A percentile compares a stretch with the other conserved stretches of the same genome.
Conservation (phyloP, 2,329 filamentous ascomycete species). For the Aureobasidium pullulans region DNA sequence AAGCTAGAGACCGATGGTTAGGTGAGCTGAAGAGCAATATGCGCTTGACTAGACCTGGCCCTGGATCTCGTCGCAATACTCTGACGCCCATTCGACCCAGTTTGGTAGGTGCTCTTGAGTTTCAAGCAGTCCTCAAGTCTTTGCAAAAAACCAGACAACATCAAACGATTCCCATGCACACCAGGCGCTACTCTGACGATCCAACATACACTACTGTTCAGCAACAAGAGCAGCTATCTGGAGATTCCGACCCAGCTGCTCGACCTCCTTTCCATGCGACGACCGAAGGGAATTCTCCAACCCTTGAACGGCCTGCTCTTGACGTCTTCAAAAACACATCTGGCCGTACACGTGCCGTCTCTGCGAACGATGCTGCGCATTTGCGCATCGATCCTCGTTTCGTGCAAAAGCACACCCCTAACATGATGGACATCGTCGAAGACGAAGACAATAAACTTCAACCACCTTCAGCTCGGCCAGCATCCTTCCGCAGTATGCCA, state of each 20-base stretch:
- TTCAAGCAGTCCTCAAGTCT: conserved; percentile 82
- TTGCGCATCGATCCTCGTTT: conserved; percentile 36
- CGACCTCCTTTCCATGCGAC: conserved; percentile 28
- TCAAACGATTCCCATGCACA: conserved; percentile 59
- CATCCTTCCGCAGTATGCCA: conserved; percentile 13
- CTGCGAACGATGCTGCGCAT: conserved; percentile 49
- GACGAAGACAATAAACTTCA: conserved; percentile 20
- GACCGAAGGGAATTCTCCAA: neutral
- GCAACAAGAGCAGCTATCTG: conserved; percentile 40
- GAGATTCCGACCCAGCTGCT: conserved; percentile 40
- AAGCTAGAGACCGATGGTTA: conserved; percentile 55
- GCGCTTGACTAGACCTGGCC: conserved; percentile 67
- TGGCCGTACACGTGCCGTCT: conserved; percentile 45
- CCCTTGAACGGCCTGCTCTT: conserved; percentile 11
- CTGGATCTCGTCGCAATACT: conserved; percentile 60
- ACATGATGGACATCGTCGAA: conserved; percentile 14
- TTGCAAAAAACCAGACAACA: conserved; percentile 75
- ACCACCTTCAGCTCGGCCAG: neutral
- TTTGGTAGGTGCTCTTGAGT: conserved; percentile 87
- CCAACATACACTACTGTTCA: conserved; percentile 39
- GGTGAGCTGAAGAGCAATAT: conserved; percentile 90
- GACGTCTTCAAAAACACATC: conserved; percentile 25
- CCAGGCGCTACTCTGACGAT: conserved; percentile 64
- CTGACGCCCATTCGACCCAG: conserved; percentile 86
- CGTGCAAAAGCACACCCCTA: conserved; percentile 7